phyloP scores from a whole-genome alignment of 1,284 basidiomycete species.

The Marasmius oreades region DNA sequence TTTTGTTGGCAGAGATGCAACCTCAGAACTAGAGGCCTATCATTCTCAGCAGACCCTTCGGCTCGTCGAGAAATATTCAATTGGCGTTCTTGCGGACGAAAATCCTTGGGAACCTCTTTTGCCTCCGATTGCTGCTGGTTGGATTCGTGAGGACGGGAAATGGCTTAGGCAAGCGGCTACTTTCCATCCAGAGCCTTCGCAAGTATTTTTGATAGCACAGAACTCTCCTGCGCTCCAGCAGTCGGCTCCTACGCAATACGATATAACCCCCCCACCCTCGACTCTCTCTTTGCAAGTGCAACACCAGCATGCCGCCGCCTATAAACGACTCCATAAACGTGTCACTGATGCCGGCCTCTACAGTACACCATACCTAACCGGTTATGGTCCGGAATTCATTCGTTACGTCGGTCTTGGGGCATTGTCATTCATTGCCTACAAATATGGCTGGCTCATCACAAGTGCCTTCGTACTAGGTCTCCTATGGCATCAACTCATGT shows the following conservation, averaged over 20 bases:
- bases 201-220: conserved; percentile 59
- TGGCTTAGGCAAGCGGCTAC: conserved; percentile 66
- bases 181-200: conserved; percentile 42
- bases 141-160: conserved; percentile 50
- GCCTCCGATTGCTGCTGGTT: conserved; percentile 87
- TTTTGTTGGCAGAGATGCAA: conserved; percentile 93
- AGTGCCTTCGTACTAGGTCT: conserved; percentile 83
- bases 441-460: conserved; percentile 57
- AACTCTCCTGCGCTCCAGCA: conserved; percentile 22
- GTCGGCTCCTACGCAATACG: conserved; percentile 44
- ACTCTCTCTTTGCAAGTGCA: conserved; percentile 60
- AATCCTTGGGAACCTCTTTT: conserved; percentile 79
- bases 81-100: conserved; percentile 68
- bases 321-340: conserved; percentile 75
- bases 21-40: conserved; percentile 93
- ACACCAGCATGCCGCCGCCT: conserved; percentile 73
- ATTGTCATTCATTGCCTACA: conserved; percentile 63
- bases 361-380: conserved; percentile 76
- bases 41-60: conserved; percentile 70
- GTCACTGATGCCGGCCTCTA: conserved; percentile 84
- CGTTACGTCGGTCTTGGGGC: conserved; percentile 71
- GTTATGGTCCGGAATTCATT: conserved; percentile 85
- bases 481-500: conserved; percentile 94
- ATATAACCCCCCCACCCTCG: conserved; percentile 51
- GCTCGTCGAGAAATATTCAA: conserved; percentile 67